These are phyloP conservation scores for Pythium rhizo-oryzae DNA, from an alignment of 352 stramenopile genomes.

Conservation along the genomic window DNA sequence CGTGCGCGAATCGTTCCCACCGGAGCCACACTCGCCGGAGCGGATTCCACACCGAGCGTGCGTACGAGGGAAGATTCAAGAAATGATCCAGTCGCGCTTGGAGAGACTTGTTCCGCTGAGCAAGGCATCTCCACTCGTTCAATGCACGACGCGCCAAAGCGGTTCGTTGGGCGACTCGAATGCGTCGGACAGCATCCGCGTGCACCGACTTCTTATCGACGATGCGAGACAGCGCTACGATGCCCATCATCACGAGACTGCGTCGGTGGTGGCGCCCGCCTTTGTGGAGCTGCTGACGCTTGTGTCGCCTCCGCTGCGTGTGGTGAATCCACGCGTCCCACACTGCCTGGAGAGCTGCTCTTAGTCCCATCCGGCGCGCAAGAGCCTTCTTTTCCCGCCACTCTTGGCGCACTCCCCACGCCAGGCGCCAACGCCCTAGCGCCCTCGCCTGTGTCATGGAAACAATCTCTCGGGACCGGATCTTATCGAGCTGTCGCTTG, in stretches of 20 bases:
- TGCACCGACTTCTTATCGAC: constrained; percentile 7
- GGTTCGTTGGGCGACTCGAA: constrained; percentile 11
- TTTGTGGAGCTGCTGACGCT: background rate
- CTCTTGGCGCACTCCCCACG: constrained; percentile 4
- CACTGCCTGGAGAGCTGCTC: background rate
- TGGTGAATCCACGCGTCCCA: constrained; percentile 14
- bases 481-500: constrained; percentile 6
- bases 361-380: constrained; percentile 1
- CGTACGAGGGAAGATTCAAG: background rate
- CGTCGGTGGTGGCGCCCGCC: constrained; percentile 2
- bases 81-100: background rate
- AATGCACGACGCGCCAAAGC: constrained; percentile 10
- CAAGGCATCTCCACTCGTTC: background rate
- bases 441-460: background rate
- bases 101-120: background rate
- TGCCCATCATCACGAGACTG: background rate
- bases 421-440: constrained; percentile 10
- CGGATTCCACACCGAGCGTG: constrained; percentile 20
- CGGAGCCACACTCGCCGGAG: constrained; percentile 9
- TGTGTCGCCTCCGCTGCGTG: constrained; percentile 8
- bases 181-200: background rate
- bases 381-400: constrained; percentile 16
- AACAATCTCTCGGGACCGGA: background rate
- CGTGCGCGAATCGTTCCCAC: constrained; percentile 17
- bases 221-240: constrained; percentile 4